Evolutionary conservation across 1,284 basidiomycete species (phyloP), one percentile per base, ranked within the genome.

Genomic region (Moesziomyces sp.): DNA sequence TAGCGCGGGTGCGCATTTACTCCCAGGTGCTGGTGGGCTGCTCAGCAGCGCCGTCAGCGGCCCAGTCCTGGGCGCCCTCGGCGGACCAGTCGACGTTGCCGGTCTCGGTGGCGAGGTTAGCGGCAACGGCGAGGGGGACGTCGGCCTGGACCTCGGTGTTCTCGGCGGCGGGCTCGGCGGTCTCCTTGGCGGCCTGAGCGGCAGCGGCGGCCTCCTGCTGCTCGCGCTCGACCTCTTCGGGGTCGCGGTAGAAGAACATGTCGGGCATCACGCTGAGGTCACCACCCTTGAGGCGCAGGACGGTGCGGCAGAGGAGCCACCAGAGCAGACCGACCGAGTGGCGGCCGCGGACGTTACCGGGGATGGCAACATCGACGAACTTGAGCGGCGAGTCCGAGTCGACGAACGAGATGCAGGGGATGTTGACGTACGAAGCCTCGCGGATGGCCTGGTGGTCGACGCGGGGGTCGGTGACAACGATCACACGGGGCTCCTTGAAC

Each of bases 191-290:
- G 51, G 67, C 75, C 56, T 72, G 69, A 47, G 74, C 70, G 53
- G 77, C 77, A 21, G 77, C 78, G 53, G 91, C 90, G 48, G 92
- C 92, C 86, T 94, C 93, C 85, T 94, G 93, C 85, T 92, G 90
- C 87, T 97, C 94, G 86, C 92, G 93, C 90, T 97, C 95, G 80
- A 97, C 92, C 88, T 98, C 96, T 86, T 98, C 95, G 72, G 96
- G 94, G 88, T 98, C 96, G 84, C 96, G 93, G 91, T 98, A 99
- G 91, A 98, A 98, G 93, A 97, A 98, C 93, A 98, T 94, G 88
- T 98, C 96, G 81, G 96, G 93, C 81, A 99, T 97, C 85, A 97
- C 92, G 85, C 91, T 92, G 94, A 96, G 98, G 83, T 92, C 93
- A 69, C 92, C 91, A 70, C 96, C 97, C 74, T 93, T 91, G 84